Base-by-base conservation (phyloP, 495 filamentous ascomycete species). In the Podospora anserina region DNA sequence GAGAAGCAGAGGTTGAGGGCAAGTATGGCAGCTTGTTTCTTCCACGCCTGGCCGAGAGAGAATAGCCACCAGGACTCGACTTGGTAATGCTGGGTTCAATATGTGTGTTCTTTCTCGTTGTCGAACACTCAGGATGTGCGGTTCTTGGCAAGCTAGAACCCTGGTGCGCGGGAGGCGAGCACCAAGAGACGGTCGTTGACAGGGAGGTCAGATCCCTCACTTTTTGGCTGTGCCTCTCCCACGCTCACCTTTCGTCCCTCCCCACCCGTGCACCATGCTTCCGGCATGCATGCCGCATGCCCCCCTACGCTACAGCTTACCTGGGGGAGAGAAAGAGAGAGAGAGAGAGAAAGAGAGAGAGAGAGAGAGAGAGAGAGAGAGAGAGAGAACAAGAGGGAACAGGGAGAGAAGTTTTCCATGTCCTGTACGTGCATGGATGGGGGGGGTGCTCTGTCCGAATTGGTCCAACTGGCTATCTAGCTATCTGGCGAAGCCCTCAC, bases 281-380 rank as follows among this genome's bases (percentile, higher is more conserved):
- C 72, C 70, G 72, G 72, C 70, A 74, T 74, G 72, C 64, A 70
- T 72, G 39, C 72, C 70, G 70, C 68, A 66, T 61, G 55, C 65
- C 66, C 39, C 39, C 39, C 30, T 32, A 32, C 4, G 30, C 4
- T 49, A 49, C 0, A 49, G 68, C 65, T 66, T 66, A 70, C 70
- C 63, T 65, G 68, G 68, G 64, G 0, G 39, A 49, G 39, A 16
- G 39, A 13, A 7, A 23, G 23, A 23, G 23, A 23, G 1, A 1
- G 23, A 23, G 1, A 23, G 23, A 23, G 23, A 1, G 1, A 23
- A 1, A 23, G 1, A 23, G 23, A 23, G 23, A 23, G 1, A 23
- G 64, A 1, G 39, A 49, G 39, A 49, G 39, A 13, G 39, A 32
- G 30, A 7, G 30, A 23, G 61, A 23, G 13, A 49, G 39, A 49